Base-by-base conservation (phyloP, 305 asterid genomes). In the Solanum hybrid region DNA sequence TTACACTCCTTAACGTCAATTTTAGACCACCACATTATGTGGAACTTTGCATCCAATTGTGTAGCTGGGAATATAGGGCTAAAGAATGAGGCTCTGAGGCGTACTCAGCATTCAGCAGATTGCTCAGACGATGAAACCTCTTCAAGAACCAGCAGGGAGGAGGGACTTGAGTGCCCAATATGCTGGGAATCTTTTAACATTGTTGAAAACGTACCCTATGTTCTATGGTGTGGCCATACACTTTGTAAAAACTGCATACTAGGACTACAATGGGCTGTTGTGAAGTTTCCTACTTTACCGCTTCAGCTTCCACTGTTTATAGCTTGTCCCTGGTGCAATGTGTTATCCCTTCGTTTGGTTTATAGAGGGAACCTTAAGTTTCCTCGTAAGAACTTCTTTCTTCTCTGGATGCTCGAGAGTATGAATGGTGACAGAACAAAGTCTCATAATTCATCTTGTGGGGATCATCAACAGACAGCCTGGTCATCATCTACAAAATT, bases 331-430 rank as follows among this genome's bases (percentile, higher is more conserved):
- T 97, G 99, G 99, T 97, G 99, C 94, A 96, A 93, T 90, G 92
- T 95, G 89, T 90, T 96, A 29, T 97, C 99, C 6, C 94, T 93
- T 14, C 98, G 99, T 60, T 88, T 97, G 75, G 96, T 97, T 88
- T 97, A 95, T 91, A 92, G 94, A 87, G 98, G 98, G 35, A 93
- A 92, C 93, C 94, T 97, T 45, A 96, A 90, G 89, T 96, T 94
- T 85, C 99, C 99, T 37, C 96, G 97, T 38, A 97, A 97, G 88
- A 97, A 97, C 93, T 97, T 94, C 93, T 96, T 97, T 92, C 99
- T 97, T 86, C 95, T 97, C n/a, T 97, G 99, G 99, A 97, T 97
- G 99, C 98, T 97, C 5, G 99, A 97, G 95, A 95, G 96, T 91
- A 95, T 95, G 96, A 95, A 94, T 80, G 97, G 98, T 26, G 95